A percentile compares a stretch with the other conserved stretches of the same genome.
Conservation (phyloP, 2,329 filamentous ascomycete genomes). For the Diaporthe destruens region DNA sequence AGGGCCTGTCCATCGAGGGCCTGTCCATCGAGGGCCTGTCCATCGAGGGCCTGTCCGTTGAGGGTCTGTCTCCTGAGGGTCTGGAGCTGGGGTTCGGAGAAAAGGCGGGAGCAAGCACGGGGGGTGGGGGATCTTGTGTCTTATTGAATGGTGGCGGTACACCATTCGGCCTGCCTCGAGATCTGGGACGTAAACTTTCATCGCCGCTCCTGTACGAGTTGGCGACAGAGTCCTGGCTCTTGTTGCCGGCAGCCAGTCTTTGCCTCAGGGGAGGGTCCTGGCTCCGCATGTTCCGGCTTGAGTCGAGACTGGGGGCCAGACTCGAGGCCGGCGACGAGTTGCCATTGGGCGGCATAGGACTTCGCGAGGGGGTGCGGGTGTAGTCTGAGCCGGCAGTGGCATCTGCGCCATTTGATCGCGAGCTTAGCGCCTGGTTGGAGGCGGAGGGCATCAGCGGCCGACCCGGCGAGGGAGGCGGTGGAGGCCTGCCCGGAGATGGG, state of each 20-base stretch:
- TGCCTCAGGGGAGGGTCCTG: slow-evolving; percentile 57
- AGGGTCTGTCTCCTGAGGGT: slow-evolving; percentile 49
- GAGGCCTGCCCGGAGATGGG: slow-evolving; percentile 43
- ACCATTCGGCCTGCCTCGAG: slow-evolving; percentile 59
- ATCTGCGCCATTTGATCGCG: slow-evolving; percentile 46
- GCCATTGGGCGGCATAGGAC: slow-evolving; percentile 48
- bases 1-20: slow-evolving; percentile 60
- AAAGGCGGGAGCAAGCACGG: slow-evolving; percentile 42
- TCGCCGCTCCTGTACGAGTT: slow-evolving; percentile 67
- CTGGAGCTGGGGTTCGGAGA: slow-evolving; percentile 34
- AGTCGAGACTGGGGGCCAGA: slow-evolving; percentile 64
- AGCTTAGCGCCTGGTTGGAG: slow-evolving; percentile 27
- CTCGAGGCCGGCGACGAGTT: slow-evolving; percentile 57
- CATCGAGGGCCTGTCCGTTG: slow-evolving; percentile 63
- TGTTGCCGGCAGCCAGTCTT: slow-evolving; percentile 63
- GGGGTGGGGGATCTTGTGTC: slow-evolving; percentile 46
- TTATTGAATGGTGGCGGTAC: slow-evolving; percentile 44
- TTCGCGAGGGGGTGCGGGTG: slow-evolving; percentile 48
- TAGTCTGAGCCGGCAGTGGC: slow-evolving; percentile 45
- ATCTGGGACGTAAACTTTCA: slow-evolving; percentile 62
- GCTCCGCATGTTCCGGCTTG: slow-evolving; percentile 56
- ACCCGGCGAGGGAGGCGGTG: slow-evolving; percentile 46
- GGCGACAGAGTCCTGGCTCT: slow-evolving; percentile 69
- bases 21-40: slow-evolving; percentile 63
- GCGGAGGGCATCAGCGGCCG: slow-evolving; percentile 42